Base-by-base conservation (phyloP, 495 filamentous ascomycete genomes). In the Trichoderma erinaceum region DNA sequence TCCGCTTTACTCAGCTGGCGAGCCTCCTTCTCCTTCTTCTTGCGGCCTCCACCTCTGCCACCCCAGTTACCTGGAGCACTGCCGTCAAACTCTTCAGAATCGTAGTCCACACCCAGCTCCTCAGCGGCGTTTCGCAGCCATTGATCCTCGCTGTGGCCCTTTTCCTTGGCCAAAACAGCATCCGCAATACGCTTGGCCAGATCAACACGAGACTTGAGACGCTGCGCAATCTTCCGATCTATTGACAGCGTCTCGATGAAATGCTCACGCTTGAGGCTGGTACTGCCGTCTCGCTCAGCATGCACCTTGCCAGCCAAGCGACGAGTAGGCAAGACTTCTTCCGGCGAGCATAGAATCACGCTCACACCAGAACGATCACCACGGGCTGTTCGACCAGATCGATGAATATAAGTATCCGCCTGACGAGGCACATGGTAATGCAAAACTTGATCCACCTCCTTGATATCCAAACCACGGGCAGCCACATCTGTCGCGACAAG, bases 401-500 rank as follows among this genome's bases (percentile, higher is more conserved):
- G 88, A 74, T 99, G 95, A 29, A 99, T 92, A 73, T 99, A 99
- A 69, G 87, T 88, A 77, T 98, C 95, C 29, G 95, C 95, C 16
- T 92, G 81, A 65, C 93, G 90, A 8, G 95, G 95, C 12, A 97
- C 88, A 78, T 98, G 96, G 78, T 99, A 99, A 75, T 99, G 95
- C 27, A 99, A 76, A 35, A 99, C 87, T 29, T 93, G 83, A 66
- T 97, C 87, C 56, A 98, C 91, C 38, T 85, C 86, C 63, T 90
- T 89, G 75, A 99, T 97, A 78, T 99, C 95, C 65, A 99, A 87
- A 73, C 95, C 95, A 69, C 95, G 88, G n/a, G 96, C 94, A 1
- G 95, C 96, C 56, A 98, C 93, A 74, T 99, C 95, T 3, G 95
- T 98, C 1, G 96, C 94, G 13, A 99, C 84, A 2, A 99, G 86